Percentiles rank a stretch among this genome's conserved stretches.
Conservation (phyloP, 2,329 filamentous ascomycete species). For the Tolypocladium ophioglossoides region DNA sequence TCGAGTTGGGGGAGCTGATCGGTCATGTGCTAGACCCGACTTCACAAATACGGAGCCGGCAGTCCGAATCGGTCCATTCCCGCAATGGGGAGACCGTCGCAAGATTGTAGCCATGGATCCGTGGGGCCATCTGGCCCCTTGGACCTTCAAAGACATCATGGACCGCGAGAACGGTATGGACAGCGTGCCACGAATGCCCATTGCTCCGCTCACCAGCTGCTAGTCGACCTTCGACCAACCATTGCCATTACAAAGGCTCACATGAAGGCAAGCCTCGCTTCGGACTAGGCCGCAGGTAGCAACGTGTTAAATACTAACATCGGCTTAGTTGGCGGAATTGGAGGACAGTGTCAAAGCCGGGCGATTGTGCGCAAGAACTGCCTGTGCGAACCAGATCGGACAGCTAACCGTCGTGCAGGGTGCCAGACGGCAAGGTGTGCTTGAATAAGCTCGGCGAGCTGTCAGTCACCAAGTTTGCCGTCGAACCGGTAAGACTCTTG, state of each 20-base stretch:
- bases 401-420: slow-evolving; percentile 19
- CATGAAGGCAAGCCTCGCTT: slow-evolving; percentile 53
- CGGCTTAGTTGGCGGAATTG: slow-evolving; percentile 65
- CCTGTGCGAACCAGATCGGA: neutral
- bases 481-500: slow-evolving; percentile 63
- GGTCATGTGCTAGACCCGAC: slow-evolving; percentile 32
- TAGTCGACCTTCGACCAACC: slow-evolving; percentile 76
- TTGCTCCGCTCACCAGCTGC: slow-evolving; percentile 3
- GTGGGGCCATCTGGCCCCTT: slow-evolving; percentile 76
- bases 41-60: slow-evolving; percentile 78
- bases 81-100: slow-evolving; percentile 77
- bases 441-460: slow-evolving; percentile 79
- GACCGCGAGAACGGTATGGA: slow-evolving; percentile 55
- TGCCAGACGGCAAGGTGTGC: slow-evolving; percentile 79
- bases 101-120: slow-evolving; percentile 99
- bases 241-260: slow-evolving; percentile 88
- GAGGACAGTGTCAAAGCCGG: slow-evolving; percentile 78
- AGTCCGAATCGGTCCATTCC: slow-evolving; percentile 78
- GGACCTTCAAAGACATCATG: slow-evolving; percentile 72
- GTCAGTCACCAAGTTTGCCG: slow-evolving; percentile 90
- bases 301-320: neutral
- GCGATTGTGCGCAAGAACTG: slow-evolving; percentile 44
- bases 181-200: neutral
- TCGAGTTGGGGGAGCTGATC: neutral
- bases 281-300: neutral